A percentile compares a stretch with the other conserved stretches of the same genome.
Conservation (phyloP, 805 yeast species). For the Candida argentea region DNA sequence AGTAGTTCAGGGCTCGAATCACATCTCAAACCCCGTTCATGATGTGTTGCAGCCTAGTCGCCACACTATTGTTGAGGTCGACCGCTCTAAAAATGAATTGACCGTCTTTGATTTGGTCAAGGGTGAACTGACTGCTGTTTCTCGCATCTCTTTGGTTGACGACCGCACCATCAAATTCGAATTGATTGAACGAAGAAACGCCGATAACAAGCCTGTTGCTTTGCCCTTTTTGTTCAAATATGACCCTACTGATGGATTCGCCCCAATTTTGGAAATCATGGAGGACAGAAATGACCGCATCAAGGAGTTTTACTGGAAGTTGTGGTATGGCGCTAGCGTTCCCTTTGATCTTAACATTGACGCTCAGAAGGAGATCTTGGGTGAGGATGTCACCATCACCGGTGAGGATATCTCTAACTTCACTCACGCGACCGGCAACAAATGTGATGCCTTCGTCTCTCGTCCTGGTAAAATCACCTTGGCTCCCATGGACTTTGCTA, state of each 20-base stretch:
- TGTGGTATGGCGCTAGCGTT: conserved; percentile 71
- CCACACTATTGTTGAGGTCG: conserved; percentile 51
- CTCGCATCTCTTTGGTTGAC: conserved; percentile 44
- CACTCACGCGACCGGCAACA: conserved; percentile 95
- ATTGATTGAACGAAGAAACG: conserved; percentile 82
- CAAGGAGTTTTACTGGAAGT: conserved; percentile 93
- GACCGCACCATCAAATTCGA: conserved; percentile 52
- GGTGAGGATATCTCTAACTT: conserved; percentile 78
- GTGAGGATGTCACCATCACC: conserved; percentile 58
- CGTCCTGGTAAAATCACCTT: conserved; percentile 74
- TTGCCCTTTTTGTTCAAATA: conserved; percentile 72
- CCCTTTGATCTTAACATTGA: conserved; percentile 63
- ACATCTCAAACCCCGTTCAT: conserved; percentile 68
- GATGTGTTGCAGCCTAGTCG: conserved; percentile 69
- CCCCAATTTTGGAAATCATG: conserved; percentile 87
- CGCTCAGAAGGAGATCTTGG: conserved; percentile 61
- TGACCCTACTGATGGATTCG: conserved; percentile 83
- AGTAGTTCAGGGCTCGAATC: conserved; percentile 78
- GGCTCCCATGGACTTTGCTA: conserved; percentile 99
- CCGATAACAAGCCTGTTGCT: conserved; percentile 62
- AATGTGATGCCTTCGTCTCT: conserved; percentile 89
- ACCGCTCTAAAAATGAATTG: conserved; percentile 39
- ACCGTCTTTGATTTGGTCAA: conserved; percentile 61
- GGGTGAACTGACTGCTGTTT: conserved; percentile 60
- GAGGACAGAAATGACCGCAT: conserved; percentile 87